Conservation (phyloP, 192 early-diverging fungal genomes). For the Umbelopsis ramanniana region DNA sequence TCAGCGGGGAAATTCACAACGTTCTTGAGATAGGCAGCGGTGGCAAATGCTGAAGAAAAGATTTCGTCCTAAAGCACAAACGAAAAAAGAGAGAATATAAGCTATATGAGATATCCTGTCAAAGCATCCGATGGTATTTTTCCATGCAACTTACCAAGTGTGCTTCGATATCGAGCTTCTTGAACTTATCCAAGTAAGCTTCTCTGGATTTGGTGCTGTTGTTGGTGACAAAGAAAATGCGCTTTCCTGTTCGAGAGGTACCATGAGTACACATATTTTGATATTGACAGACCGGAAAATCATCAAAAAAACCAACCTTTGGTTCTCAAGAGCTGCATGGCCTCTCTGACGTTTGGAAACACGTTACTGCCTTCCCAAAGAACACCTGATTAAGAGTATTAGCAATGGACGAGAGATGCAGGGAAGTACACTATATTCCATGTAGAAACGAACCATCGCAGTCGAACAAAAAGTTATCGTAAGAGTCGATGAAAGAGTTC, state of each 20-base stretch:
- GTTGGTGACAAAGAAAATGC: slow-evolving; percentile 96
- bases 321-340: slow-evolving; percentile 73
- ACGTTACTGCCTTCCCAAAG: slow-evolving; percentile 83
- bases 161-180: slow-evolving; percentile 78
- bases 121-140: no score
- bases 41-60: slow-evolving; percentile 90
- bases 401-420: no score
- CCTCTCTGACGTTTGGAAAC: slow-evolving; percentile 69
- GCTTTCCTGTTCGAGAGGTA: slow-evolving; percentile 64
- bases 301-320: slow-evolving; percentile 48
- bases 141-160: slow-evolving; percentile 49
- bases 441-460: slow-evolving; percentile 77
- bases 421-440: no score
- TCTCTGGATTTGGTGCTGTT: slow-evolving; percentile 90
- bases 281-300: not conserved
- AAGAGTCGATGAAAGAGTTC: slow-evolving; percentile 68
- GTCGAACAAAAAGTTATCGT: slow-evolving; percentile 96
- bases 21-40: slow-evolving; percentile 90
- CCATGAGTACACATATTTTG: not conserved
- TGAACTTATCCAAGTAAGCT: slow-evolving; percentile 84
- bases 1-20: slow-evolving; percentile 80
- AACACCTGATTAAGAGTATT: slow-evolving; percentile 63
- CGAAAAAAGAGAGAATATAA: no score
- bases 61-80: slow-evolving; percentile 73
- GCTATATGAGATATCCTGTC: no score